These are phyloP conservation scores for Solanum gandarillasii DNA, from an alignment of 257 asterid genomes.

Conservation along the genomic window DNA sequence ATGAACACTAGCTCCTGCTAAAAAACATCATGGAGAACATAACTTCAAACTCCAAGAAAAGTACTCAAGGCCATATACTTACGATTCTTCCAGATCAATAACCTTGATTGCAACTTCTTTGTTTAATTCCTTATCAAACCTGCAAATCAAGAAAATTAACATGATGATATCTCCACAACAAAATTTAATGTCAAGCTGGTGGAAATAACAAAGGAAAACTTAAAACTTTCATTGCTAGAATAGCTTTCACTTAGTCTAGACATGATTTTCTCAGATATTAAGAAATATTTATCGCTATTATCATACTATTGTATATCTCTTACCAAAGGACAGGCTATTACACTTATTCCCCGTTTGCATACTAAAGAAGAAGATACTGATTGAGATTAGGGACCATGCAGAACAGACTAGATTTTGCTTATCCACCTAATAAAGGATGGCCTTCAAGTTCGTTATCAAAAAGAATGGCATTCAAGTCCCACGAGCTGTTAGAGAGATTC, in stretches of 20 bases:
- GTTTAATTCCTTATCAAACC: slow-evolving; percentile 87
- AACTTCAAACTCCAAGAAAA: background rate
- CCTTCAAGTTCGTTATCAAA: background rate
- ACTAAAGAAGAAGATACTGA: background rate
- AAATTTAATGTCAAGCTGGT: background rate
- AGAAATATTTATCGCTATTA: background rate
- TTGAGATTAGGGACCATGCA: background rate
- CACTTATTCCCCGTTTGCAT: background rate
- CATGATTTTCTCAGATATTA: background rate
- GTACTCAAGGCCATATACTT: slow-evolving; percentile 25
- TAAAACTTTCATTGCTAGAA: background rate
- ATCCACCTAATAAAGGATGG: background rate
- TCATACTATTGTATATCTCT: background rate
- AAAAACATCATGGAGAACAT: background rate
- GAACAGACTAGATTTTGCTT: background rate
- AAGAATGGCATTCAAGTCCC: background rate
- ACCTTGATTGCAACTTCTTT: slow-evolving; percentile 96
- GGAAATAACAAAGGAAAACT: background rate
- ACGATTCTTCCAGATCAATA: slow-evolving; percentile 99
- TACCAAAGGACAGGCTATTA: background rate
- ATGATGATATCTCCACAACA: background rate
- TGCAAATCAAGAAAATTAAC: slow-evolving; percentile 29
- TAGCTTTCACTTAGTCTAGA: background rate
- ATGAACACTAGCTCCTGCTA: background rate
- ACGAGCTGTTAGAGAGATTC: background rate